Evolutionary conservation across 306 rosid species (phyloP), one percentile per base, ranked within the genome.

Genomic region (Pterocarpus santalinus): DNA sequence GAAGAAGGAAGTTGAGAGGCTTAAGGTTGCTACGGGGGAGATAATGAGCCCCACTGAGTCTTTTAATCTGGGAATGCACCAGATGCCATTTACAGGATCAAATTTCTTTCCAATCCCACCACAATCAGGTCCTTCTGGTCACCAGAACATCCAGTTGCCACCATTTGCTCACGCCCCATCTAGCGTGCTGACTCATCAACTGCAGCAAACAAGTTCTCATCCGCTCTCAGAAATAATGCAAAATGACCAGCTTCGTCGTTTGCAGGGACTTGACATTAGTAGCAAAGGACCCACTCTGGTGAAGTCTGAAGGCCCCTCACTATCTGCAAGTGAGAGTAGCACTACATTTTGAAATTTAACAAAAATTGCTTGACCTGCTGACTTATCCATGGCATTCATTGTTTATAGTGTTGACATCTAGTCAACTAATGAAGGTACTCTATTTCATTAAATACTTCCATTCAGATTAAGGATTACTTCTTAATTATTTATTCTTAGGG

Each of bases 1-100:
- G 75, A 91, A 91, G 86, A 93, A 93, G 87, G 99, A 95, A 90
- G 99, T 95, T 62, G 98, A 93, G 88, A 89, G 98, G 84, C 97
- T 95, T 65, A 91, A 90, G 80, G 55, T 95, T 64, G 99, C 97
- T 67, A 94, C 97, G 0, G 98, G 97, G 6, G 94, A 92, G 81
- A 86, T 83, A 44, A 90, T 89, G 85, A 88, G 85, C 88, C 88
- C 79, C 67, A 83, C 93, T 32, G 92, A 90, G 9, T 92, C 98
- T 62, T 92, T 92, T 72, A 92, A 86, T 86, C 68, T 94, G 77
- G 96, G 98, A 82, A 94, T 92, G 91, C 93, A 90, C 80, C 92
- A 93, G 69, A 86, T 91, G 88, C 82, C 89, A 33, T 95, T 83
- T 63, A 76, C 90, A 32, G 91, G 80, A 33, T 55, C 95, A 1